Percentiles rank a stretch among this genome's conserved stretches.
phyloP scores from a whole-genome alignment of 2,329 filamentous ascomycete genomes.

The Aspergillus amoenus region DNA sequence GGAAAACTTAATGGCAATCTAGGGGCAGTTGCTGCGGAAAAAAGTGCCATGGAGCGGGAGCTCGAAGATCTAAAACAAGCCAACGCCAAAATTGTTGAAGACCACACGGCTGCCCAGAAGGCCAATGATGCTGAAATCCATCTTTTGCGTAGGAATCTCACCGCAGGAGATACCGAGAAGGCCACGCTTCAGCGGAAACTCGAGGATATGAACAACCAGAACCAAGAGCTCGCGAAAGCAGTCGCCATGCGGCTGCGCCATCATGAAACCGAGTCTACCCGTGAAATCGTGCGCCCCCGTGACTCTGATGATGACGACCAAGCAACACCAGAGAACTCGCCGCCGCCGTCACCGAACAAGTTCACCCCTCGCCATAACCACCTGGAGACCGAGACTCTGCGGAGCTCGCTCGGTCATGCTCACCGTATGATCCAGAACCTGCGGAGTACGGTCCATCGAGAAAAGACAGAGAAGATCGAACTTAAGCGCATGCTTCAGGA shows the following conservation, averaged over 20 bases:
- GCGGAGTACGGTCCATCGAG: slow-evolving; percentile 90
- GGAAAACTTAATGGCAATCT: slow-evolving; percentile 75
- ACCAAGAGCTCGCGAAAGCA: slow-evolving; percentile 84
- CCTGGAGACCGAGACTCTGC: slow-evolving; percentile 93
- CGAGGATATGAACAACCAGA: slow-evolving; percentile 83
- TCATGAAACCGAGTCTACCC: slow-evolving; percentile 63
- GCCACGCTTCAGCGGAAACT: slow-evolving; percentile 77
- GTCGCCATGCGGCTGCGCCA: slow-evolving; percentile 71
- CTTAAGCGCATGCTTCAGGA: slow-evolving; percentile 94
- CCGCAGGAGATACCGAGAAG: slow-evolving; percentile 75
- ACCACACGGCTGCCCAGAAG: slow-evolving; percentile 73
- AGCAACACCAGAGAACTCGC: slow-evolving; percentile 82
- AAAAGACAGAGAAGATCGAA: slow-evolving; percentile 98
- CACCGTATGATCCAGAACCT: slow-evolving; percentile 96
- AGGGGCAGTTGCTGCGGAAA: slow-evolving; percentile 69
- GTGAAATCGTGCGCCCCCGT: slow-evolving; percentile 61
- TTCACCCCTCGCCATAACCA: slow-evolving; percentile 85
- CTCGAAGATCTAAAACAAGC: slow-evolving; percentile 83
- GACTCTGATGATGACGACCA: slow-evolving; percentile 66
- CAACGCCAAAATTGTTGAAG: slow-evolving; percentile 76
- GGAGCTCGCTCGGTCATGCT: slow-evolving; percentile 89
- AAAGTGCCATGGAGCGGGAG: slow-evolving; percentile 75
- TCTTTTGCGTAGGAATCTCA: slow-evolving; percentile 75
- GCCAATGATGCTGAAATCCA: slow-evolving; percentile 87
- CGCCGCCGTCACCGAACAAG: slow-evolving; percentile 86